Evolutionary conservation across 805 yeast genomes (phyloP), one percentile per base, ranked within the genome.

Genomic region (Starmerella lactis-condensi): DNA sequence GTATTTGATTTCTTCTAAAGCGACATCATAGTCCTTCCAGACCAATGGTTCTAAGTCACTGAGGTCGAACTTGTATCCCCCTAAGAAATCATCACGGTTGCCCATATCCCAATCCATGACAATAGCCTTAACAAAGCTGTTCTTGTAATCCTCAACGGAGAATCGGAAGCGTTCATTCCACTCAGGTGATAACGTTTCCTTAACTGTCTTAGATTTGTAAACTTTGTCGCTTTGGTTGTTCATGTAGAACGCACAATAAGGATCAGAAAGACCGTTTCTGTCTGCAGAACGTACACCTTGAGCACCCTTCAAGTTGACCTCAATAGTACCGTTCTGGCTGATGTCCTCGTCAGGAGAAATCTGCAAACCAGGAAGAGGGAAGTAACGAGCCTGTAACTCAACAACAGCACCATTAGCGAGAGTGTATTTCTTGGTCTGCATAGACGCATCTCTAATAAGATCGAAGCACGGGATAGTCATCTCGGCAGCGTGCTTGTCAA

Each of bases 61-160:
- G 35, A 85, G 56, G 8, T 67, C 63, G 34, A 82, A 50, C 15
- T 48, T 43, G 7, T 71, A 77, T 20, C 58, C 60, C 34, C 96
- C 93, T 33, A 89, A 61, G 40, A 62, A 59, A 53, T 89, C 99
- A 53, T 89, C 85, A 37, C 67, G 68, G 36, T 72, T 81, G 42
- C 93, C 93, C 41, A 85, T 69, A 54, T 89, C 99, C 94, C 95
- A 85, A 51, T 89, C 99, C 47, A 50, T 63, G 11, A 77, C 68
- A 22, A 64, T 65, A 24, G 72, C 58, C 10, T 62, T 53, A 25
- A 45, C 31, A 8, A 30, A 24, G 10, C 40, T 12, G 21, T 29
- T 22, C 28, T 34, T 16, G 32, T 34, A 20, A 18, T 43, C 37
- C 10, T 25, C 34, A n/a, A 45, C 32, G 13, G 41, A 31, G 23